A percentile compares a stretch with the other conserved stretches of the same genome.
Conservation (phyloP, 176 grass and related monocot genomes). For the Pharus latifolius region DNA sequence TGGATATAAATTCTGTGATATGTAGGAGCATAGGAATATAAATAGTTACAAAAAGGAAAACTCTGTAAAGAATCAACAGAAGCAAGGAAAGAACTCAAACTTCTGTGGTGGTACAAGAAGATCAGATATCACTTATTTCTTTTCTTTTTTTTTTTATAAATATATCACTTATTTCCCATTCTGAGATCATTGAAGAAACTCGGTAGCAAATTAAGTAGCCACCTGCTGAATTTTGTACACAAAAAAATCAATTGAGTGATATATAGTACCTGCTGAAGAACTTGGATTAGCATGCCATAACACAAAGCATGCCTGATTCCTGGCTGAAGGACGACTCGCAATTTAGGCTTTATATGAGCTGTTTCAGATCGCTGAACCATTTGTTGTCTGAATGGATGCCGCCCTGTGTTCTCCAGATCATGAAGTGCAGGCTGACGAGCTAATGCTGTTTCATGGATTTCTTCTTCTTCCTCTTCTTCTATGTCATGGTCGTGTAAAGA, state of each 20-base stretch:
- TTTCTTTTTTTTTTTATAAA: too few relatives aligned
- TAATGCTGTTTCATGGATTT: slow-evolving; percentile 36
- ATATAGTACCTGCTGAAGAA: slow-evolving; percentile 67
- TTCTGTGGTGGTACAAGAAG: too few relatives aligned
- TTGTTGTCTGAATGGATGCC: slow-evolving; percentile 35
- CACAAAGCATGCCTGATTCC: slow-evolving; percentile 64
- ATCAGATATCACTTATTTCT: too few relatives aligned
- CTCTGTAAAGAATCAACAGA: too few relatives aligned
- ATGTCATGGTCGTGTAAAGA: slow-evolving; percentile 46
- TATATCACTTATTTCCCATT: too few relatives aligned
- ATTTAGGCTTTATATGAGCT: slow-evolving; percentile 40
- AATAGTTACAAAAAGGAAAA: too few relatives aligned
- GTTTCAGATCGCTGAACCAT: slow-evolving; percentile 59
- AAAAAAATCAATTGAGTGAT: background rate
- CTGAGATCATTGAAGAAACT: too few relatives aligned
- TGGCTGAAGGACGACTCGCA: slow-evolving; percentile 61
- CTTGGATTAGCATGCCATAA: slow-evolving; percentile 68
- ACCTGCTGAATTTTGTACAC: background rate
- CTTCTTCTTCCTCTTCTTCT: slow-evolving; percentile 34
- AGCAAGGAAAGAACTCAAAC: too few relatives aligned
- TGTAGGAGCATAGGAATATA: too few relatives aligned
- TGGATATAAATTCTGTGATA: too few relatives aligned
- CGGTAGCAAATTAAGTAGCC: too few relatives aligned
- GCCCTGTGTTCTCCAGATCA: slow-evolving; percentile 33
- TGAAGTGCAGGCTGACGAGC: slow-evolving; percentile 47